A percentile compares a stretch with the other conserved stretches of the same genome.
These are phyloP conservation scores for Colletotrichum phormii DNA, from an alignment of 2,329 filamentous ascomycete species.

Conservation along the genomic window DNA sequence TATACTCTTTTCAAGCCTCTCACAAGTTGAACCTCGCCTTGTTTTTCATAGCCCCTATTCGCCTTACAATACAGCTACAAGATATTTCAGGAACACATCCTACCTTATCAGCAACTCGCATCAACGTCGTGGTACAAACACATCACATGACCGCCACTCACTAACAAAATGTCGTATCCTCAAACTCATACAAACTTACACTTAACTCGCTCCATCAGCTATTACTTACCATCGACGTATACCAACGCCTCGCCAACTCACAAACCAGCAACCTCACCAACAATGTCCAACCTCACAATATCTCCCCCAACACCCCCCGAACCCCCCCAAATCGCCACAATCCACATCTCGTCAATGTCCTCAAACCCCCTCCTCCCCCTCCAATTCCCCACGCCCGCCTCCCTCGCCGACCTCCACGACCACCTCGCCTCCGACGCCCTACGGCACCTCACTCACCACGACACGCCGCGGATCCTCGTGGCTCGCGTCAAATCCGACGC, in stretches of 20 bases:
- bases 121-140: background rate
- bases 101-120: too few relatives aligned
- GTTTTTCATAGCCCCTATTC: too few relatives aligned
- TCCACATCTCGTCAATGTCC: constrained; percentile 54
- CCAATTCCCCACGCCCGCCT: constrained; percentile 51
- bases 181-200: too few relatives aligned
- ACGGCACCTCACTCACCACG: constrained; percentile 43
- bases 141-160: background rate
- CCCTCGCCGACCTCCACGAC: constrained; percentile 43
- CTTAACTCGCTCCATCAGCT: background rate
- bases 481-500: constrained; percentile 42
- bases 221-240: too few relatives aligned
- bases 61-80: too few relatives aligned
- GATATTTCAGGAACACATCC: too few relatives aligned
- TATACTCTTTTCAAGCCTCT: too few relatives aligned
- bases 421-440: constrained; percentile 47
- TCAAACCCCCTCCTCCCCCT: constrained; percentile 52
- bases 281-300: constrained; percentile 1
- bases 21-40: too few relatives aligned
- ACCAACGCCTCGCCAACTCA: background rate
- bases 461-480: constrained; percentile 47
- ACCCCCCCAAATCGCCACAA: constrained; percentile 42
- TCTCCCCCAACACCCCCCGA: constrained; percentile 23
- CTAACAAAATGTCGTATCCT: too few relatives aligned
- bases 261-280: background rate